These are phyloP conservation scores for Mucuna pruriens DNA, from an alignment of 306 rosid genomes.

Conservation along the genomic window DNA sequence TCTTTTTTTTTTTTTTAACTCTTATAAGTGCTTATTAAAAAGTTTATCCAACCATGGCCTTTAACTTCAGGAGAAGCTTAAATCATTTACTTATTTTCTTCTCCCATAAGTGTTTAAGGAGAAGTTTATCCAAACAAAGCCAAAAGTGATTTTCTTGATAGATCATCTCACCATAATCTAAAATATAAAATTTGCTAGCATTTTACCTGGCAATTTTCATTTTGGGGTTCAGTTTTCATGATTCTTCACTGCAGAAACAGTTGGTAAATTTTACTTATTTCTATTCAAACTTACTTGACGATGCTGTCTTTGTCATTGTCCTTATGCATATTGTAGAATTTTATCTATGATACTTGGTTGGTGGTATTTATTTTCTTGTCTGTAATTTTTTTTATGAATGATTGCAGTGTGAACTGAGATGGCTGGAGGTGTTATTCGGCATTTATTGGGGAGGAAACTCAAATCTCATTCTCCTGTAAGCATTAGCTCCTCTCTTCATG, in stretches of 20 bases:
- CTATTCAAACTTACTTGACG: background rate
- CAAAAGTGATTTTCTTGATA: background rate
- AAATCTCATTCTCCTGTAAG: slow-evolving; percentile 66
- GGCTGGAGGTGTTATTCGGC: slow-evolving; percentile 88
- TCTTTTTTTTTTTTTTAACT: too few species aligned
- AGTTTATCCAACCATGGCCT: too few species aligned
- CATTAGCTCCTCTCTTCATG: slow-evolving; percentile 15
- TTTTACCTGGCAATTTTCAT: background rate
- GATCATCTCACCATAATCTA: background rate
- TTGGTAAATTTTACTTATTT: background rate
- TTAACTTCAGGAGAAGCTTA: background rate
- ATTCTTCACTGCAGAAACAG: slow-evolving; percentile 3
- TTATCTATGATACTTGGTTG: background rate
- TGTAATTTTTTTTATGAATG: slow-evolving; percentile 23
- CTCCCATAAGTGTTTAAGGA: background rate
- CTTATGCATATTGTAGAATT: background rate
- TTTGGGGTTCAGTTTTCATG: slow-evolving; percentile 4
- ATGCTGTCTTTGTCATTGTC: slow-evolving; percentile 14
- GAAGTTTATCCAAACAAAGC: background rate
- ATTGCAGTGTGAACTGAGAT: slow-evolving; percentile 58
- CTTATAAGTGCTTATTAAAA: too few species aligned
- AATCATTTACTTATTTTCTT: background rate
- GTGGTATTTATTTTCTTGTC: background rate
- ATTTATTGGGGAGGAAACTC: slow-evolving; percentile 76
- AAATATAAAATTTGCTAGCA: background rate